Percentiles rank a stretch among this genome's conserved stretches.
Evolutionary conservation across 805 yeast genomes (phyloP).

Genomic region (Wickerhamiella domercqiae): DNA sequence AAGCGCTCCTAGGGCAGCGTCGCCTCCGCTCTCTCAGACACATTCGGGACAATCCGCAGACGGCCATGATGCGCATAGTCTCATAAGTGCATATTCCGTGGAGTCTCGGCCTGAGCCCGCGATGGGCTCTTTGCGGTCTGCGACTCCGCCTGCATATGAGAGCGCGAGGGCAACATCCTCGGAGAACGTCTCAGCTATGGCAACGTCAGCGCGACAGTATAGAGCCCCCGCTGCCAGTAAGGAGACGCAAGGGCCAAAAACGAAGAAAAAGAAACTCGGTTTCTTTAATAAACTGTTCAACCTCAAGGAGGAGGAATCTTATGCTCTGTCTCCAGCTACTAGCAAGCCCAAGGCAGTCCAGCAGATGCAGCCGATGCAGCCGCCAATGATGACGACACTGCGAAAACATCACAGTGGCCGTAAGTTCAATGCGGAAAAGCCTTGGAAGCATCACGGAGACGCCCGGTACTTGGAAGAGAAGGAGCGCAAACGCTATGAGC

Average conservation of each 20-base stretch:
- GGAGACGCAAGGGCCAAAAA: slow-evolving; percentile 4
- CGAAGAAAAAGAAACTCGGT: background rate
- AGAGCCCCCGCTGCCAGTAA: no score
- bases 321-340: background rate
- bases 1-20: background rate
- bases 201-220: no score
- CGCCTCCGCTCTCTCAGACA: background rate
- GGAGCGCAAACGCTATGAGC: slow-evolving; percentile 82
- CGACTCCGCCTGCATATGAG: background rate
- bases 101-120: background rate
- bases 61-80: no score
- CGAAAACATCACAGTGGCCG: slow-evolving; percentile 28
- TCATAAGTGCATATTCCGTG: no score
- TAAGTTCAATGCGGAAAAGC: slow-evolving; percentile 70
- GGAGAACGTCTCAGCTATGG: no score
- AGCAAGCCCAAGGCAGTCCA: background rate
- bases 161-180: background rate
- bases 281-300: background rate
- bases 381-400: slow-evolving; percentile 16
- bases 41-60: background rate
- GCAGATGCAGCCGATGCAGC: background rate
- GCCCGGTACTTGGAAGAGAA: slow-evolving; percentile 30
- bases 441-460: slow-evolving; percentile 79
- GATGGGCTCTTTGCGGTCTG: background rate
- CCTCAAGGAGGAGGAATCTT: no score